A percentile compares a stretch with the other conserved stretches of the same genome.
These are phyloP conservation scores for Discostella stelligera DNA, from an alignment of 352 stramenopile genomes.

Conservation along the genomic window DNA sequence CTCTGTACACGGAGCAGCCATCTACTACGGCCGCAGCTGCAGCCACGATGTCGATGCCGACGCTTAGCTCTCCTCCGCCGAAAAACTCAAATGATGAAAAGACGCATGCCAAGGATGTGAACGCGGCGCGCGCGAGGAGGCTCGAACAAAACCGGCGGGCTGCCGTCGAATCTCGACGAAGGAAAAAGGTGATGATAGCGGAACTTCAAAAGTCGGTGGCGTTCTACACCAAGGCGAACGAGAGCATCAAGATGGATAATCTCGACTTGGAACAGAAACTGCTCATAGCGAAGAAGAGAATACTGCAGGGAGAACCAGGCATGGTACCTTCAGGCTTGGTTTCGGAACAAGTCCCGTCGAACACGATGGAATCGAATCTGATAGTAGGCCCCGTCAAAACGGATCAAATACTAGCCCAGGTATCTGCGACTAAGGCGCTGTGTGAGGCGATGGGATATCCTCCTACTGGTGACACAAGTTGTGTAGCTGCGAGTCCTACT, in stretches of 20 bases:
- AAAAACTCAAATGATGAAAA: background rate
- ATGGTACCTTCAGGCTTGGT: background rate
- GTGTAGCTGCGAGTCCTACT: no score
- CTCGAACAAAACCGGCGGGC: constrained; percentile 82
- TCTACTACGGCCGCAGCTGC: background rate
- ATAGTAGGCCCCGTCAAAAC: background rate
- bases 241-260: constrained; percentile 73
- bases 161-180: constrained; percentile 72
- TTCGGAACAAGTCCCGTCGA: background rate
- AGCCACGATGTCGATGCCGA: background rate
- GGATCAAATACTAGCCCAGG: background rate
- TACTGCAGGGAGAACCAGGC: constrained; percentile 8
- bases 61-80: background rate
- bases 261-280: constrained; percentile 65
- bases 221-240: constrained; percentile 81
- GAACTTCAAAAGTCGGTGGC: constrained; percentile 77
- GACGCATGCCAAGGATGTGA: constrained; percentile 10
- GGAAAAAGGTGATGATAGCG: constrained; percentile 83
- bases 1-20: background rate
- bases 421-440: background rate
- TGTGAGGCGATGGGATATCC: background rate
- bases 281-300: constrained; percentile 29
- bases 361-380: background rate
- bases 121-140: constrained; percentile 59
- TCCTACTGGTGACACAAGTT: constrained; percentile 6